Percentiles rank a stretch among this genome's conserved stretches.
Conservation (phyloP, 345 rosid genomes). For the Carallia brachiata region DNA sequence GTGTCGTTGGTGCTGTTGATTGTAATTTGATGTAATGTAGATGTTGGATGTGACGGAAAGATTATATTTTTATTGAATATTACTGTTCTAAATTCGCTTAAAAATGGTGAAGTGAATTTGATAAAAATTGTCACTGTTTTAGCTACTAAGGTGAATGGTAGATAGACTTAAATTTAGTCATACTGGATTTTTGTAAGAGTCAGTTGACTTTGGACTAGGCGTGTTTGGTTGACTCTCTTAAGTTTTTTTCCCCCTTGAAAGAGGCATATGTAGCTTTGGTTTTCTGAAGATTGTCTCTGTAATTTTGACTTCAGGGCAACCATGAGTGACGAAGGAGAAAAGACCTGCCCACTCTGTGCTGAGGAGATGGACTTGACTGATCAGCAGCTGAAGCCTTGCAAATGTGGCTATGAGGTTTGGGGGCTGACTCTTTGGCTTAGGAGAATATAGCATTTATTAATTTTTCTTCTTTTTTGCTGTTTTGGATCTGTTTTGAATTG, state of each 20-base stretch:
- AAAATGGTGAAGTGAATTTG: too few species aligned
- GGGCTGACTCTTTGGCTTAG: background rate
- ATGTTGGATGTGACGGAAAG: too few species aligned
- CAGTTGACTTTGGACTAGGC: too few species aligned
- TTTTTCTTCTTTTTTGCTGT: background rate
- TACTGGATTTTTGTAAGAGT: too few species aligned
- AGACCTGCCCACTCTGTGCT: conserved; percentile 81
- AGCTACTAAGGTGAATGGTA: too few species aligned
- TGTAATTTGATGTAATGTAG: too few species aligned
- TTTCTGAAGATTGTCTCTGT: background rate
- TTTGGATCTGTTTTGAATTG: background rate
- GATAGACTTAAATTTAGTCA: too few species aligned
- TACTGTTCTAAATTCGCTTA: too few species aligned
- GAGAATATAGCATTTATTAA: background rate
- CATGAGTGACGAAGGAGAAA: conserved; percentile 86
- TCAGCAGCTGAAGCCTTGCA: conserved; percentile 91
- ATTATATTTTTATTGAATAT: too few species aligned
- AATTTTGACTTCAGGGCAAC: conserved; percentile 27
- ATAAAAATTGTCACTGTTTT: too few species aligned
- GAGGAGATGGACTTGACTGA: conserved; percentile 96
- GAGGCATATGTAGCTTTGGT: background rate
- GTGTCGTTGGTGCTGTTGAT: background rate
- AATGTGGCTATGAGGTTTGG: conserved; percentile 89
- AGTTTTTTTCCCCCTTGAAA: background rate
- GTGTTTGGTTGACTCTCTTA: too few species aligned